A percentile compares a stretch with the other conserved stretches of the same genome.
Conservation (phyloP, 2,329 filamentous ascomycete species). For the Aspergillus aculeatinus region DNA sequence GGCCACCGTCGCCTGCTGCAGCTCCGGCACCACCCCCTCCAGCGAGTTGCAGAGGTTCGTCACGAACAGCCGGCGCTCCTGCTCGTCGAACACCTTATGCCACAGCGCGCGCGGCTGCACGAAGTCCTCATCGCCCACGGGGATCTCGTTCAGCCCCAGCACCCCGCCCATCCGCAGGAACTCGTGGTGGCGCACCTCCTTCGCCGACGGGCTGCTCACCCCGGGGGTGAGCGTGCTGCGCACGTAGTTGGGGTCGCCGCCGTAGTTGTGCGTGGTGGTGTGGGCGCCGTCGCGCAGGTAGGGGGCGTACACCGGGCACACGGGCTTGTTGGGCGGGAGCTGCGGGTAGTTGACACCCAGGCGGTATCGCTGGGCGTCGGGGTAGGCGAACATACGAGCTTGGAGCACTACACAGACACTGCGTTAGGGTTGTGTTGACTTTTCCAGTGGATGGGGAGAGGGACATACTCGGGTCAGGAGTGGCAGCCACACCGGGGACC, state of each 20-base stretch:
- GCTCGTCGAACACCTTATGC: constrained; percentile 29
- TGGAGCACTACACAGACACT: constrained; percentile 50
- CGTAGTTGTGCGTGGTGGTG: constrained; percentile 54
- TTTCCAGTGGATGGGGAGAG: too few relatives aligned
- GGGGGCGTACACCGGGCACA: constrained; percentile 50
- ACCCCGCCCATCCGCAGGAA: constrained; percentile 20
- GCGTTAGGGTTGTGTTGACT: background rate
- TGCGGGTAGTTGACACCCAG: constrained; percentile 45
- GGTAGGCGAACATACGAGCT: constrained; percentile 61
- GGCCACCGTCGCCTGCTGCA: constrained; percentile 18
- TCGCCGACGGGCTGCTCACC: constrained; percentile 15
- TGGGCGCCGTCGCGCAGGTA: constrained; percentile 46
- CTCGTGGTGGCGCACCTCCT: constrained; percentile 24
- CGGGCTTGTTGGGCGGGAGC: constrained; percentile 41
- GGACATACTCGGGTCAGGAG: constrained; percentile 56
- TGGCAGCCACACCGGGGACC: constrained; percentile 63
- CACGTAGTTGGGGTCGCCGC: constrained; percentile 58
- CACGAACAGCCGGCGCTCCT: constrained; percentile 22
- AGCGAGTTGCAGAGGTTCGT: constrained; percentile 25
- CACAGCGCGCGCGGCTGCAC: constrained; percentile 32
- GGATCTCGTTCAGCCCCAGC: constrained; percentile 26
- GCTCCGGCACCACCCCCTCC: constrained; percentile 21
- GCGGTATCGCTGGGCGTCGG: constrained; percentile 51
- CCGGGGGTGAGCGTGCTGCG: constrained; percentile 27
- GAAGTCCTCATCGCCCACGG: constrained; percentile 32